Conservation (phyloP, 1,284 basidiomycete species). For the Veloboletus limbatus region DNA sequence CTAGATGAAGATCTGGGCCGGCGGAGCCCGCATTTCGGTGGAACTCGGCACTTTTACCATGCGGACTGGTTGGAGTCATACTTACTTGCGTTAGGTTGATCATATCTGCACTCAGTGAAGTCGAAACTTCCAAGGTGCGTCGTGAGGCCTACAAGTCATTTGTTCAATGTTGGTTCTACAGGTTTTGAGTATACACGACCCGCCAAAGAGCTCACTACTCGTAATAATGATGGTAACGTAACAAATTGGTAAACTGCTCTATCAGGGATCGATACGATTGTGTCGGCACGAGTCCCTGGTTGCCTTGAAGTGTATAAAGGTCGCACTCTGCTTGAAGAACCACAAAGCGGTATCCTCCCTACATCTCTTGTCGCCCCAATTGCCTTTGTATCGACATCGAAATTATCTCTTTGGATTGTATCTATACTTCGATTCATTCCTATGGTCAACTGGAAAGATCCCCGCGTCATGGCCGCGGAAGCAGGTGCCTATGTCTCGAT, state of each 20-base stretch:
- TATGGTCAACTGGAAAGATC: conserved; percentile 60
- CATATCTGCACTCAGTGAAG: neutral
- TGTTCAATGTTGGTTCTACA: neutral
- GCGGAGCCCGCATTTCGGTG: conserved; percentile 1
- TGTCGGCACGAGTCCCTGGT: conserved; percentile 20
- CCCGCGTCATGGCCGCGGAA: conserved; percentile 46
- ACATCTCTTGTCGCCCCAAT: conserved; percentile 1
- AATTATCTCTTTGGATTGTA: conserved; percentile 7
- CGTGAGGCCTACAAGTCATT: neutral
- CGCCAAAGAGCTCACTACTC: neutral
- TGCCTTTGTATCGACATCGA: conserved; percentile 10
- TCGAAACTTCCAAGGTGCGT: neutral
- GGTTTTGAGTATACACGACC: neutral
- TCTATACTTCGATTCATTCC: conserved; percentile 15
- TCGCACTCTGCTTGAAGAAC: conserved; percentile 3
- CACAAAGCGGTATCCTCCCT: conserved; percentile 5
- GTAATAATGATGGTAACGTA: conserved; percentile 22
- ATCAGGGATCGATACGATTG: conserved; percentile 11
- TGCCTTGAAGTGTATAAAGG: conserved; percentile 27
- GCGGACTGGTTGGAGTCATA: neutral
- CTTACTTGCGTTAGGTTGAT: conserved; percentile 13
- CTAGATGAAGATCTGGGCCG: conserved; percentile 1
- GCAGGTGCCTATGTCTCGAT: conserved; percentile 37
- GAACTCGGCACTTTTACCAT: conserved; percentile 5
- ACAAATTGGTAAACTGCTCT: conserved; percentile 8